Base-by-base conservation (phyloP, 805 yeast species). In the Lipomyces kockii region DNA sequence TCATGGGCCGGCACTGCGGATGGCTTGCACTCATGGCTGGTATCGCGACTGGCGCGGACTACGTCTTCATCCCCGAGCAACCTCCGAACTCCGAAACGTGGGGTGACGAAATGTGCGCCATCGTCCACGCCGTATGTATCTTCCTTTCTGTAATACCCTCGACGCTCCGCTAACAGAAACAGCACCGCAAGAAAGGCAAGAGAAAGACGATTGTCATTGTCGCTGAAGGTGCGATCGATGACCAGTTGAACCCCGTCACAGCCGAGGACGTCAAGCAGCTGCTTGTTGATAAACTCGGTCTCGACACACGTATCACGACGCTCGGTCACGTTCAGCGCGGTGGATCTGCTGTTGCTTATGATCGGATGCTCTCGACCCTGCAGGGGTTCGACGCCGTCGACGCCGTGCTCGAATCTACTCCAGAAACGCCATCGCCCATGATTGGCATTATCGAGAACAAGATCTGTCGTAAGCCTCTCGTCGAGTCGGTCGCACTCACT, bases 1-100 rank as follows among this genome's bases (percentile, higher is more conserved):
- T 95, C 53, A 95, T 95, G 99, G 99, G 99, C 70, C 87, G 99
- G 77, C 98, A 95, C 79, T 95, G 99, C 83, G 99, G 99, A 71
- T 95, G 99, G 99, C 85, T 95, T 74, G 98, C 96, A 1, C 82
- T 95, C 73, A 93, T 92, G 95, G 96, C 99, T 3, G 99, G 98
- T 76, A 89, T 94, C 69, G 92, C 98, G 56, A 91, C 98, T 35
- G 90, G 95, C 75, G 98, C 99, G 2, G 99, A 95, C 80, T 92
- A 87, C 78, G 89, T 92, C 67, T 89, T 95, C 75, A 90, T 95
- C 72, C 99, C 99, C 43, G 99, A 95, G 81, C 87, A 89, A 79
- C 98, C 99, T 3, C 91, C 97, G 7, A 80, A 83, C 63, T 82
- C 88, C 22, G 83, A 83, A 43, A 83, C 84, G 43, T 95, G 99